Evolutionary conservation across 148 eudicot genomes (phyloP), one percentile per base, ranked within the genome.

Genomic region (Diospyros lotus): DNA sequence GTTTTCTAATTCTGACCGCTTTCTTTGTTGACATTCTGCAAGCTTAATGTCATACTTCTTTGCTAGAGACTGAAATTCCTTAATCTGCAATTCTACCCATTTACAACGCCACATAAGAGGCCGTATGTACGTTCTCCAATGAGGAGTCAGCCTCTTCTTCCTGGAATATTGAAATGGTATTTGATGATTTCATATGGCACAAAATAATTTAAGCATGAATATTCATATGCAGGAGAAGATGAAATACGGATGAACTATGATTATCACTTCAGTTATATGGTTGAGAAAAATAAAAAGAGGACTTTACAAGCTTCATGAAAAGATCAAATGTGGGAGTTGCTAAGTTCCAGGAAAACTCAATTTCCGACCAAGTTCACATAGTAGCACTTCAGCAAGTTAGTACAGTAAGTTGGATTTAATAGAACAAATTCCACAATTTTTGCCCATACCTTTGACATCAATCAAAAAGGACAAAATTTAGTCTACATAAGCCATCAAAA

Each of bases 21-120:
- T 86, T 73, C 76, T 74, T 71, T 41, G 80, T 42, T 73, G 75
- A 72, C 75, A 71, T 76, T 84, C 83, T 67, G 75, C 85, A 72
- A 89, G 77, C 77, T 86, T 80, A 75, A 66, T 81, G 61, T 81
- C 90, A 86, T 89, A 90, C 78, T 87, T 81, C 43, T 45, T 63
- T 6, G 77, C 90, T 78, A 75, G 87, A 28, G 81, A 76, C 62
- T 75, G 72, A 58, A 90, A 74, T 77, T 84, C 84, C 86, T 78
- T 84, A 40, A 88, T 71, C 77, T 86, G 85, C 77, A 93, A 81
- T 82, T 93, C 97, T 44, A 76, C 84, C 97, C 93, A 93, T 81
- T 84, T 93, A 77, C 89, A 89, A 18, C 91, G 89, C 97, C 93
- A 90, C 93, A 81, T 82, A 46, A 86, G 64, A 43, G 97, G 93